Evolutionary conservation across 176 grass and related monocot species (phyloP).

Genomic region (Panicum miliaceum): DNA sequence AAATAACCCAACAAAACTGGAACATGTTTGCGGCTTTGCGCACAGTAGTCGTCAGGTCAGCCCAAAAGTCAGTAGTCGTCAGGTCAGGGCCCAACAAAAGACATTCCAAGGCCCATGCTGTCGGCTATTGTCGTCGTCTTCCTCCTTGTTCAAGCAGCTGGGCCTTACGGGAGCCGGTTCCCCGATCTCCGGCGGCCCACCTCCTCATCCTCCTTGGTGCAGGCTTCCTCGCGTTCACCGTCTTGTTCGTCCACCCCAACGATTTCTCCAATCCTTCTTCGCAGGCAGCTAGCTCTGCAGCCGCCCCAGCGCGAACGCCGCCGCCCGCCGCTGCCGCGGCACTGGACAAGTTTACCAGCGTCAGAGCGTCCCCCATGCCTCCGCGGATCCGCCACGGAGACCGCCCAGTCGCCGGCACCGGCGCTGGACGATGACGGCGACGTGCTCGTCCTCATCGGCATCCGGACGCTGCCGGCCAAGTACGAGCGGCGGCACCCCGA

Average conservation of each 20-base stretch:
- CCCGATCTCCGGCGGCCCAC: constrained; percentile 32
- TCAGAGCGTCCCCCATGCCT: too few relatives aligned
- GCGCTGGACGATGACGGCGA: background rate
- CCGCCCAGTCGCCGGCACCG: background rate
- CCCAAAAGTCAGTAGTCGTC: too few relatives aligned
- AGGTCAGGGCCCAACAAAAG: too few relatives aligned
- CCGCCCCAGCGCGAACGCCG: background rate
- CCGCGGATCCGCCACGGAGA: background rate
- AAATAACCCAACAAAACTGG: too few relatives aligned
- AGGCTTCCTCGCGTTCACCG: constrained; percentile 60
- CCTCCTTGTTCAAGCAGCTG: constrained; percentile 53
- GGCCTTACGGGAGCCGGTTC: constrained; percentile 40
- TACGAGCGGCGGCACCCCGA: constrained; percentile 58
- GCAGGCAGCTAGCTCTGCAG: constrained; percentile 17
- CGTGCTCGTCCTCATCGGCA: constrained; percentile 60
- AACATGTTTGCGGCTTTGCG: too few relatives aligned
- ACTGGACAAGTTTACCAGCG: background rate
- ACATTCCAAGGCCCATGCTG: too few relatives aligned
- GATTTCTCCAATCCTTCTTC: constrained; percentile 56
- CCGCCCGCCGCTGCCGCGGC: background rate
- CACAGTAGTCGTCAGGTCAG: too few relatives aligned
- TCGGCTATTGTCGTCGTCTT: too few relatives aligned
- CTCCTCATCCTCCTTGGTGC: constrained; percentile 50
- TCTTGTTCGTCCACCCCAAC: constrained; percentile 66
- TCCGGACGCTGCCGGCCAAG: constrained; percentile 59